Evolutionary conservation across 2,329 filamentous ascomycete species (phyloP).

Genomic region (Pseudocercospora vitis): DNA sequence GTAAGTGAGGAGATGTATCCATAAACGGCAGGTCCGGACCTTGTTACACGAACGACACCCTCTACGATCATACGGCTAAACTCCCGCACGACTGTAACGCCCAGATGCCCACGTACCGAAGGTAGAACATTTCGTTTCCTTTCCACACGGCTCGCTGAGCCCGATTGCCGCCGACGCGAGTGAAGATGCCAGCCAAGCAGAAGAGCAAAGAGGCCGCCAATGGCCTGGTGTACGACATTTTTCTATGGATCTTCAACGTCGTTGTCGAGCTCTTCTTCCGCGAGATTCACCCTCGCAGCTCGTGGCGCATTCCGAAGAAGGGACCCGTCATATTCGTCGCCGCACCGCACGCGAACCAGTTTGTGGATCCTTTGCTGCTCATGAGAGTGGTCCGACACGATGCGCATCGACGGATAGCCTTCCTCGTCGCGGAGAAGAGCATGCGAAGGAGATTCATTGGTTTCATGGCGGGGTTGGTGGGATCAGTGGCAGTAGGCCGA

Average conservation of each 20-base stretch:
- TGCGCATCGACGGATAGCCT: conserved; percentile 82
- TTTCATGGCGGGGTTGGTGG: conserved; percentile 77
- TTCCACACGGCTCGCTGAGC: too few relatives aligned
- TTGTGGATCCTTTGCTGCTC: conserved; percentile 90
- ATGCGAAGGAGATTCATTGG: conserved; percentile 89
- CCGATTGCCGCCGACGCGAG: too few relatives aligned
- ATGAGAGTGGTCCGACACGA: conserved; percentile 88
- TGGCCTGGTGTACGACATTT: conserved; percentile 62
- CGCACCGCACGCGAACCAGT: conserved; percentile 96
- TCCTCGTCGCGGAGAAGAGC: conserved; percentile 92
- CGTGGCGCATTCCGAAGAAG: conserved; percentile 87
- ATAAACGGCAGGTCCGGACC: neutral
- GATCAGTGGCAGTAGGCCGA: conserved; percentile 88
- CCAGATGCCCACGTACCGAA: neutral
- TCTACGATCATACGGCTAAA: neutral
- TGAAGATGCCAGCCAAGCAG: conserved; percentile 10
- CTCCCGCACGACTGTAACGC: neutral
- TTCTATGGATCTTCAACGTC: conserved; percentile 75
- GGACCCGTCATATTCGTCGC: conserved; percentile 94
- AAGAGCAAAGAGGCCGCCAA: conserved; percentile 31
- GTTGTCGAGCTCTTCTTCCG: conserved; percentile 96
- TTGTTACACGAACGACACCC: too few relatives aligned
- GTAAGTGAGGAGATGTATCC: too few relatives aligned
- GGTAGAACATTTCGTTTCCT: too few relatives aligned
- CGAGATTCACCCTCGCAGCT: conserved; percentile 90